Percentiles rank a stretch among this genome's conserved stretches.
These are phyloP conservation scores for Dichotomopilus funicola DNA, from an alignment of 2,329 filamentous ascomycete genomes.

Conservation along the genomic window DNA sequence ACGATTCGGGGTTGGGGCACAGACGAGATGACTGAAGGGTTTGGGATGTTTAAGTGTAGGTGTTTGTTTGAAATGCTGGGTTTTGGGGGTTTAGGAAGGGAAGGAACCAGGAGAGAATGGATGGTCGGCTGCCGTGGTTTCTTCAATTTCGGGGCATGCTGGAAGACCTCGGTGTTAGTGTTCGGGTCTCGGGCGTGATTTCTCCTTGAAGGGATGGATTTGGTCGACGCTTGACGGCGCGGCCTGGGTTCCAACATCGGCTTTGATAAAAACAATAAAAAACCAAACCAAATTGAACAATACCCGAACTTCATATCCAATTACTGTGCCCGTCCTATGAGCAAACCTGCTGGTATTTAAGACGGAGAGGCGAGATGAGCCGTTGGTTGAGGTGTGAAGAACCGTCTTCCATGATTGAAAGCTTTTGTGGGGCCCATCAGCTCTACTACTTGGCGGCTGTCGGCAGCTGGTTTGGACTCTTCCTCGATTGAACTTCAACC, in stretches of 20 bases:
- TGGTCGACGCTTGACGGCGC: not conserved
- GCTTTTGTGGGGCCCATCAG: too few relatives aligned
- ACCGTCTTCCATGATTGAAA: too few relatives aligned
- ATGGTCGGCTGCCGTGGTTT: not conserved
- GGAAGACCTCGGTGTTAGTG: too few relatives aligned
- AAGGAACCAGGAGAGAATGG: not conserved
- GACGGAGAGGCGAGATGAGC: too few relatives aligned
- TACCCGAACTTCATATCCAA: too few relatives aligned
- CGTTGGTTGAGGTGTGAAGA: too few relatives aligned
- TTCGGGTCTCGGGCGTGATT: not conserved
- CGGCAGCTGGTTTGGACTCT: too few relatives aligned
- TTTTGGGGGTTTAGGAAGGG: not conserved
- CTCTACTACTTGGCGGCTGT: too few relatives aligned
- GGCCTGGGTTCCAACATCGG: not conserved
- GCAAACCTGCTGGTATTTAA: too few relatives aligned
- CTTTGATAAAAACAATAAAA: conserved; percentile 8
- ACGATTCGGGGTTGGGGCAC: conserved; percentile 15
- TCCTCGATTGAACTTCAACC: too few relatives aligned
- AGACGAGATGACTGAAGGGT: conserved; percentile 11
- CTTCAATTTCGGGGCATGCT: not conserved
- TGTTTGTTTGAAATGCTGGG: not conserved
- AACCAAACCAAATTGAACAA: not conserved
- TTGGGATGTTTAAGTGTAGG: conserved; percentile 12
- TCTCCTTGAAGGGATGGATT: not conserved
- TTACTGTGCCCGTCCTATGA: too few relatives aligned